Conservation (phyloP, 2,329 filamentous ascomycete genomes). For the Fusarium equiseti region DNA sequence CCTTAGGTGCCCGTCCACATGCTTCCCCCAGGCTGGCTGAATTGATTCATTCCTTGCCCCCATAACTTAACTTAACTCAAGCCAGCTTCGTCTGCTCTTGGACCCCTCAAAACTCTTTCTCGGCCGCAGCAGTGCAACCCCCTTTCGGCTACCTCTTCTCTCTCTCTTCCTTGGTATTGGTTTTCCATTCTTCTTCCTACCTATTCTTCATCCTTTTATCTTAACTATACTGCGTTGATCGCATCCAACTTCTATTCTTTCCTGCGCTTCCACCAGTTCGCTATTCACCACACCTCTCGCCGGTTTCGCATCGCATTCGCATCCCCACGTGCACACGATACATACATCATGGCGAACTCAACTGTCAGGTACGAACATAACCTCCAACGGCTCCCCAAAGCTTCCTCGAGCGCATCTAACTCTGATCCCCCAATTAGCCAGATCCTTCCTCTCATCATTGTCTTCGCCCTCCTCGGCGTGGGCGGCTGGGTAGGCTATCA, state of each 20-base stretch:
- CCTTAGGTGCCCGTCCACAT: not conserved
- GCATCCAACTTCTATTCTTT: slow-evolving; percentile 11
- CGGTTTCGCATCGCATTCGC: slow-evolving; percentile 8
- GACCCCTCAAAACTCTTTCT: slow-evolving; percentile 31
- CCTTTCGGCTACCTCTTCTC: slow-evolving; percentile 26
- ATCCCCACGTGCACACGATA: slow-evolving; percentile 8
- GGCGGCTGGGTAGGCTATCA: slow-evolving; percentile 77
- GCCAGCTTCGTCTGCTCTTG: slow-evolving; percentile 13
- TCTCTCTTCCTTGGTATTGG: slow-evolving; percentile 1
- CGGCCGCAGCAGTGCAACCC: slow-evolving; percentile 20
- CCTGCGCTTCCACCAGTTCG: not conserved
- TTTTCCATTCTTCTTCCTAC: not conserved
- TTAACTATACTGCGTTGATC: slow-evolving; percentile 26
- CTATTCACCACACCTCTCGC: not conserved
- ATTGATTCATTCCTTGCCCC: not conserved
- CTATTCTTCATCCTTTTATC: slow-evolving; percentile 1
- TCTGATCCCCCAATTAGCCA: slow-evolving; percentile 57
- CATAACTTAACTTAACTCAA: not conserved
- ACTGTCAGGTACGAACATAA: slow-evolving; percentile 38
- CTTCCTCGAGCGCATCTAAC: not conserved
- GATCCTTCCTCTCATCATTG: slow-evolving; percentile 74
- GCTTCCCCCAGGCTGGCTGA: slow-evolving; percentile 10
- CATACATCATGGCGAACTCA: slow-evolving; percentile 40
- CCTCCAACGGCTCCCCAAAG: not conserved
- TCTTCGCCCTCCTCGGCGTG: slow-evolving; percentile 71